These are phyloP conservation scores for Neurospora sp. DNA, from an alignment of 495 filamentous ascomycete species.

Conservation along the genomic window DNA sequence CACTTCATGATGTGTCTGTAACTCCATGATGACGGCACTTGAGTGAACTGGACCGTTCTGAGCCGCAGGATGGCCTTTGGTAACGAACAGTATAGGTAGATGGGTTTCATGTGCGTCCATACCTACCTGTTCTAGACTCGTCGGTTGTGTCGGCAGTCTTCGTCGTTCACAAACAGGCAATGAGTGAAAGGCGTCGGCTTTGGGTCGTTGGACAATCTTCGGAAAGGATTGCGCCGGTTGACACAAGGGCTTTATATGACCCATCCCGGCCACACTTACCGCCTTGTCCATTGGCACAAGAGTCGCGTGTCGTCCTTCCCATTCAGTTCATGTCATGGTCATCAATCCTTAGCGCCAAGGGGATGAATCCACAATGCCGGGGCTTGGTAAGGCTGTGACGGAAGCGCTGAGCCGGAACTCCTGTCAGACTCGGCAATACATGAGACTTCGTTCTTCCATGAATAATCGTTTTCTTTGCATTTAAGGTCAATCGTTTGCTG, in stretches of 20 bases:
- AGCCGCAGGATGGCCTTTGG: not conserved
- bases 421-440: not conserved
- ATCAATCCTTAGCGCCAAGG: not conserved
- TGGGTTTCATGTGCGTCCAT: not conserved
- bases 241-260: not conserved
- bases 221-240: not conserved
- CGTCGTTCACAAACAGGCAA: not conserved
- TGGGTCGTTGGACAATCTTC: not conserved
- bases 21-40: not conserved
- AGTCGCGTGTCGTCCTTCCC: not conserved
- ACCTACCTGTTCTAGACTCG: not conserved
- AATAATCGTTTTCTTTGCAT: not conserved
- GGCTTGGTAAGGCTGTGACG: not conserved
- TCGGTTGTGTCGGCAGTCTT: not conserved
- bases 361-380: not conserved
- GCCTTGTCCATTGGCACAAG: not conserved
- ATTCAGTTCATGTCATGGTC: not conserved
- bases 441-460: not conserved
- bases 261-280: not conserved
- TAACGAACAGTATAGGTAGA: not conserved
- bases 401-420: not conserved
- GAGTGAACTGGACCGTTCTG: not conserved
- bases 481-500: not conserved
- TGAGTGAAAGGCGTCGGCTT: not conserved
- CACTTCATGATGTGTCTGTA: not conserved